Base-by-base conservation (phyloP, 306 rosid genomes). In the Cicer chorassanicum region DNA sequence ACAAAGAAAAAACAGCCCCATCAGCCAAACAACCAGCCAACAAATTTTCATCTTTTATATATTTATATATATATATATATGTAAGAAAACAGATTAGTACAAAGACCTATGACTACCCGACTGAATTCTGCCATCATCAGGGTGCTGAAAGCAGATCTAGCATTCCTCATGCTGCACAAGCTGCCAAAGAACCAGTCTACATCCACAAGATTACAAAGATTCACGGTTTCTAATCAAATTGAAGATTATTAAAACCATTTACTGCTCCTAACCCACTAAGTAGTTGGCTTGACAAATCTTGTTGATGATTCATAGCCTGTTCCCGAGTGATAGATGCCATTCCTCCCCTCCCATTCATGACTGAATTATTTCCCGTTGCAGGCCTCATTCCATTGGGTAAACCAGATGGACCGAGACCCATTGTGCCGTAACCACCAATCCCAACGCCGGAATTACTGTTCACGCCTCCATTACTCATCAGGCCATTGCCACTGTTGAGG, bases 181-280 rank as follows among this genome's bases (percentile, higher is more conserved):
- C 91, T 59, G 2, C 65, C 41, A 24, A 66, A 76, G 81, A 85
- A 74, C 80, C 73, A 24, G 36, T 78, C 41, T 80, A 73, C 82
- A 59, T 18, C 74, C 72, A 61, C 46, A 60, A 45, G 74, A 71
- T 76, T 60, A 73, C 15, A 48, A 61, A 75, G 72, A 81, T 77
- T 71, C 95, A 86, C 1, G 89, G 68, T 82, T 88, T 92, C 92
- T 96, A 95, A 82, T 90, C 99, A 78, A 81, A 95, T 82, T 85
- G 98, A 82, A 94, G 87, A 86, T 84, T 94, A 71, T 82, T 92
- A 79, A 80, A 95, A 65, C 97, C 89, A 76, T 90, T 94, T 69
- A 77, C 96, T 18, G 95, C 89, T 81, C 99, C 97, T 60, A 90
- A 85, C 54, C 99, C 99, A 77, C 87, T 80, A 70, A 95, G 92